Conservation (phyloP, 2,329 filamentous ascomycete species). For the Colletotrichum sp. region DNA sequence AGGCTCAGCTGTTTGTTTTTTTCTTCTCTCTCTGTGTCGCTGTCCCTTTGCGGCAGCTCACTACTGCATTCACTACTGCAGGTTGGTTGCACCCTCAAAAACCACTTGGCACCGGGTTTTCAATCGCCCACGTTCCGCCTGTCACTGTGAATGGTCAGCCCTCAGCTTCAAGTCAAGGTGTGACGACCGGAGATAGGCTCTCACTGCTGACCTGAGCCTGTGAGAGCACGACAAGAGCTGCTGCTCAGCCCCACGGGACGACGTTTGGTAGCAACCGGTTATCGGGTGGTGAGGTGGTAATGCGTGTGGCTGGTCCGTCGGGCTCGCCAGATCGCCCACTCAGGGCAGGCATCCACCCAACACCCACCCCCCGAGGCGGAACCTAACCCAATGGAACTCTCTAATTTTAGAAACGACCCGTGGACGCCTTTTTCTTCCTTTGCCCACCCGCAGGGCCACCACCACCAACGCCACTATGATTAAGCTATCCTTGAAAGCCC, state of each 20-base stretch:
- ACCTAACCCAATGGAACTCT: background rate
- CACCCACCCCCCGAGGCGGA: background rate
- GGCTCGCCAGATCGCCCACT: conserved; percentile 16
- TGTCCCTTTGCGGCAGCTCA: background rate
- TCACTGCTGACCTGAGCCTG: background rate
- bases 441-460: background rate
- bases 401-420: conserved; percentile 14
- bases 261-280: conserved; percentile 2
- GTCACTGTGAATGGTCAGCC: background rate
- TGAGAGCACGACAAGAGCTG: background rate
- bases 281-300: conserved; percentile 8
- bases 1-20: conserved; percentile 15
- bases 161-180: background rate
- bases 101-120: conserved; percentile 1
- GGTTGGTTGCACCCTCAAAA: background rate
- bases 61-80: background rate
- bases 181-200: background rate
- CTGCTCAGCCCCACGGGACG: background rate
- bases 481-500: background rate
- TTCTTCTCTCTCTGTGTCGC: background rate
- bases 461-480: background rate
- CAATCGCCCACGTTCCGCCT: background rate
- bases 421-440: background rate
- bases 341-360: background rate
- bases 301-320: conserved; percentile 6